Conservation (phyloP, 2,329 filamentous ascomycete genomes). For the Ciborinia camelliae region DNA sequence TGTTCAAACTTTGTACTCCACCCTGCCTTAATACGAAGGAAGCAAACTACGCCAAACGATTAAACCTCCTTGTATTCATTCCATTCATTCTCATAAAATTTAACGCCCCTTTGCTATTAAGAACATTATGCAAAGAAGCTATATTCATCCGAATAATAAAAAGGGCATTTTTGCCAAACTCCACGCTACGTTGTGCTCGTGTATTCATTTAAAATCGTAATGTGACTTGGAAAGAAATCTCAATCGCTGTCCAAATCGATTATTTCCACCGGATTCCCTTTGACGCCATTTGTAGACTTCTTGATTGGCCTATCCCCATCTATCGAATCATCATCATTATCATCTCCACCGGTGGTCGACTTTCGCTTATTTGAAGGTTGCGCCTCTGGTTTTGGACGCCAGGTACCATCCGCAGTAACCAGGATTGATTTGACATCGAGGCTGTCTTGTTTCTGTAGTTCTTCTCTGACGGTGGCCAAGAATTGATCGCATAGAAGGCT, state of each 20-base stretch:
- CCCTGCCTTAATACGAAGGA: neutral
- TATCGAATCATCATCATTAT: slow-evolving; percentile 16
- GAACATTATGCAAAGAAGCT: slow-evolving; percentile 10
- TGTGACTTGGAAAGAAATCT: slow-evolving; percentile 2
- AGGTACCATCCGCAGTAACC: slow-evolving; percentile 61
- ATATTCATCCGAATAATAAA: neutral
- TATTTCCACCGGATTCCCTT: slow-evolving; percentile 26
- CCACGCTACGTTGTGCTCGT: neutral
- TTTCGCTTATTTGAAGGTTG: slow-evolving; percentile 21
- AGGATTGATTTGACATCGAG: slow-evolving; percentile 58
- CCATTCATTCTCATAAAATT: neutral
- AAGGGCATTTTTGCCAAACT: neutral
- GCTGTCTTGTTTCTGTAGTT: slow-evolving; percentile 49
- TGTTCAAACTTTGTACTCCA: neutral
- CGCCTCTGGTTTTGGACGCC: slow-evolving; percentile 51
- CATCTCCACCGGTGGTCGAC: neutral
- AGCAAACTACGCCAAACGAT: slow-evolving; percentile 1
- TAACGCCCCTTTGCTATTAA: neutral
- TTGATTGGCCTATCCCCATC: slow-evolving; percentile 19
- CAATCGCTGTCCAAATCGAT: slow-evolving; percentile 34
- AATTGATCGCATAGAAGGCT: slow-evolving; percentile 72
- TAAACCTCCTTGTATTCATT: neutral
- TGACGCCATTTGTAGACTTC: slow-evolving; percentile 6
- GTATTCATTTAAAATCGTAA: neutral
- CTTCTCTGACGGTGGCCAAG: slow-evolving; percentile 57